phyloP scores from a whole-genome alignment of 2,329 filamentous ascomycete species.

The Aspergillus sp. region DNA sequence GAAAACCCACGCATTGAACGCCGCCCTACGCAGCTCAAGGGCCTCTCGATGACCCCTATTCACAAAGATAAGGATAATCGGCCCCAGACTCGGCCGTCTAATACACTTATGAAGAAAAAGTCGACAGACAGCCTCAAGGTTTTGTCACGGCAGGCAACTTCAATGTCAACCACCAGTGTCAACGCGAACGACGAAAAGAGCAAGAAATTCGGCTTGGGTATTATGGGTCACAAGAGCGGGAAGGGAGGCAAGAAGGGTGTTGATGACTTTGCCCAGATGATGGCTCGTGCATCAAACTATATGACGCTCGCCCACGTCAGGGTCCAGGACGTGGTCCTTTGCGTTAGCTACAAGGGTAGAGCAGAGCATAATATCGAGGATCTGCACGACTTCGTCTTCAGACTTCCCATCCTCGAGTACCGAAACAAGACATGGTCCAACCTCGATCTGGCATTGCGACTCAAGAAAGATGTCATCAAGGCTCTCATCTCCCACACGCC shows the following conservation, averaged over 20 bases:
- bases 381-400: slow-evolving; percentile 96
- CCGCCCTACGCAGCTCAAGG: slow-evolving; percentile 31
- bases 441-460: slow-evolving; percentile 82
- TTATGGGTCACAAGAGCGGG: slow-evolving; percentile 47
- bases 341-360: slow-evolving; percentile 93
- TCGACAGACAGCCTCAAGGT: slow-evolving; percentile 44
- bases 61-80: slow-evolving; percentile 26
- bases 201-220: slow-evolving; percentile 52
- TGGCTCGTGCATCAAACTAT: slow-evolving; percentile 89
- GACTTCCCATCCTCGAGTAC: slow-evolving; percentile 90
- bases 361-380: slow-evolving; percentile 95
- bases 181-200: slow-evolving; percentile 33
- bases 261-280: slow-evolving; percentile 96
- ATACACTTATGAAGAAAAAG: slow-evolving; percentile 38
- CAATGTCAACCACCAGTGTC: slow-evolving; percentile 27
- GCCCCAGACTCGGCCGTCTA: slow-evolving; percentile 30
- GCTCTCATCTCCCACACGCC: slow-evolving; percentile 93
- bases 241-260: slow-evolving; percentile 66
- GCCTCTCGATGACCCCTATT: slow-evolving; percentile 36
- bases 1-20: slow-evolving; percentile 37
- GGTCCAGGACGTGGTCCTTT: slow-evolving; percentile 91
- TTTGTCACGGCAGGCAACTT: slow-evolving; percentile 35
- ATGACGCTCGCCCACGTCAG: slow-evolving; percentile 97
- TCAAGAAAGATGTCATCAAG: slow-evolving; percentile 93
- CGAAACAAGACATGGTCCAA: slow-evolving; percentile 99